A percentile compares a stretch with the other conserved stretches of the same genome.
These are phyloP conservation scores for Ogataea paraovalis DNA, from an alignment of 805 yeast species.

Conservation along the genomic window DNA sequence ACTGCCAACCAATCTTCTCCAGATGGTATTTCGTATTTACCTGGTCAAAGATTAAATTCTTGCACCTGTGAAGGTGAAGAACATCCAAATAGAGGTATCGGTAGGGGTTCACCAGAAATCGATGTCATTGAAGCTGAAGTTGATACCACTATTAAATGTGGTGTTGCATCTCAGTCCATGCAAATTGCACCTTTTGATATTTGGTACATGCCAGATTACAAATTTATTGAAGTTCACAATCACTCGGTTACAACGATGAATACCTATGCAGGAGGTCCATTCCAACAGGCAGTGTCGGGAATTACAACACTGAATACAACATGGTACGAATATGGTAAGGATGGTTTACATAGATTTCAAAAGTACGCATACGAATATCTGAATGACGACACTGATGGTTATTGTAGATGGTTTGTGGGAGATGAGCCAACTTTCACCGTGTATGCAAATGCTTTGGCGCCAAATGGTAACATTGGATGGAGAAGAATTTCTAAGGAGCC, in stretches of 20 bases:
- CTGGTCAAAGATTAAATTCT: slow-evolving; percentile 73
- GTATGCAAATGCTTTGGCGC: slow-evolving; percentile 71
- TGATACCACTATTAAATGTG: slow-evolving; percentile 45
- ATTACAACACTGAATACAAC: slow-evolving; percentile 70
- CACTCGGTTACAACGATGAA: slow-evolving; percentile 71
- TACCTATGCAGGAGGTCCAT: slow-evolving; percentile 87
- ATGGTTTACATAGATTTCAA: slow-evolving; percentile 53
- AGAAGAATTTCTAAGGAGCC: slow-evolving; percentile 85
- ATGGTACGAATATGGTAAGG: slow-evolving; percentile 74
- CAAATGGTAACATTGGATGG: slow-evolving; percentile 87
- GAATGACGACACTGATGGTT: slow-evolving; percentile 67
- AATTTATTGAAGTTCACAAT: slow-evolving; percentile 71
- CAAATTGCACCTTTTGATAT: slow-evolving; percentile 93
- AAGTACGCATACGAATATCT: slow-evolving; percentile 73
- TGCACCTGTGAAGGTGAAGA: slow-evolving; percentile 83
- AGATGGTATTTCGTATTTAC: slow-evolving; percentile 83
- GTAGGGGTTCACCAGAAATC: slow-evolving; percentile 95
- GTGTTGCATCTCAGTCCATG: slow-evolving; percentile 85
- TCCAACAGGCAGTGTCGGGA: slow-evolving; percentile 89
- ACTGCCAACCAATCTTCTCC: slow-evolving; percentile 89
- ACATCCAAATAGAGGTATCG: slow-evolving; percentile 83
- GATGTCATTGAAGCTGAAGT: slow-evolving; percentile 87
- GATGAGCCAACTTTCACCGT: slow-evolving; percentile 71
- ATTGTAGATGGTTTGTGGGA: slow-evolving; percentile 85
- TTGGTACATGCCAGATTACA: slow-evolving; percentile 91